These are phyloP conservation scores for Exophiala phaeomuriformis DNA, from an alignment of 2,329 filamentous ascomycete genomes.

Conservation along the genomic window DNA sequence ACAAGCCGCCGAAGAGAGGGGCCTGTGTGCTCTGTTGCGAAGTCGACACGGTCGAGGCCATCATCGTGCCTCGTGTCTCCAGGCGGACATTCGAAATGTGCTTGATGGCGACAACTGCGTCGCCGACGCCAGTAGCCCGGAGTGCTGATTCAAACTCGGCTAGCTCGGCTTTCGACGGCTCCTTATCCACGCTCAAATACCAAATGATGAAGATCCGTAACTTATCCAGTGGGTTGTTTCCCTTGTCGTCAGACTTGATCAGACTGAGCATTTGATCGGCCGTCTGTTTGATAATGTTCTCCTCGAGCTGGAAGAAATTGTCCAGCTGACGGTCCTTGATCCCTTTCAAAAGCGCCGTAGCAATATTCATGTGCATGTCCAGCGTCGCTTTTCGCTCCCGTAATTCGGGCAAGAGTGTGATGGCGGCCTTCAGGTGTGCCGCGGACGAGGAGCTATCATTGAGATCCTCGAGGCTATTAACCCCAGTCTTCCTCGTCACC, in stretches of 20 bases:
- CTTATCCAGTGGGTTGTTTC: conserved; percentile 78
- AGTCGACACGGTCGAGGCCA: conserved; percentile 67
- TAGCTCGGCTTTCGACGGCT: conserved; percentile 74
- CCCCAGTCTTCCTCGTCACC: conserved; percentile 90
- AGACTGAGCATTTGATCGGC: conserved; percentile 83
- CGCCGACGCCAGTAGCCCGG: conserved; percentile 60
- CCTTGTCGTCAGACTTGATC: conserved; percentile 73
- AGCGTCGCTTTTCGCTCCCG: conserved; percentile 85
- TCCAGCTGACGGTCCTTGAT: conserved; percentile 95
- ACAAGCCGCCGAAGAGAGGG: conserved; percentile 80
- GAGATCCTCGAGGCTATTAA: conserved; percentile 84
- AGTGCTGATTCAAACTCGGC: conserved; percentile 80
- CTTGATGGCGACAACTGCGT: conserved; percentile 63
- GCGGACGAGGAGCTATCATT: conserved; percentile 83
- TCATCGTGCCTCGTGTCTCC: conserved; percentile 96
- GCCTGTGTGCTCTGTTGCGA: conserved; percentile 56
- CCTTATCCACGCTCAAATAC: conserved; percentile 89
- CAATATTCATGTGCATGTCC: conserved; percentile 99
- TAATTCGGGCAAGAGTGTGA: conserved; percentile 84
- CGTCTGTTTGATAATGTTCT: conserved; percentile 83
- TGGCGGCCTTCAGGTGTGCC: conserved; percentile 90
- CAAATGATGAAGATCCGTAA: conserved; percentile 92
- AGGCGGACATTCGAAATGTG: conserved; percentile 89
- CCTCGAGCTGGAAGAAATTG: conserved; percentile 92
- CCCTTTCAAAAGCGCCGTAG: conserved; percentile 68